phyloP scores from a whole-genome alignment of 2,329 filamentous ascomycete genomes.

The Paracorniculantispora psalliotae region DNA sequence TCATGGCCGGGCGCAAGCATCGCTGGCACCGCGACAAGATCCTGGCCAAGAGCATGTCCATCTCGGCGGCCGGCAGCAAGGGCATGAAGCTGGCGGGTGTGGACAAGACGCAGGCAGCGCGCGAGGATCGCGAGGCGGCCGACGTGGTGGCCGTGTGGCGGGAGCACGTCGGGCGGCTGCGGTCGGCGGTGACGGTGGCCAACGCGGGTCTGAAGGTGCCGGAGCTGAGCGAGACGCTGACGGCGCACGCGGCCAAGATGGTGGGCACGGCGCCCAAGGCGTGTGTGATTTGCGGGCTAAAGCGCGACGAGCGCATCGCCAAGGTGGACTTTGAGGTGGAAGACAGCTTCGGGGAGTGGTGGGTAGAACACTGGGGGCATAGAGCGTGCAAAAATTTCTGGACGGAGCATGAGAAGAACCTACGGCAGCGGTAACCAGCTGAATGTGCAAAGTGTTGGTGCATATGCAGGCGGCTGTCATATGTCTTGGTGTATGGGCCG shows the following conservation, averaged over 20 bases:
- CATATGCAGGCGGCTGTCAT: too few relatives aligned
- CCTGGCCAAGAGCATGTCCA: constrained; percentile 81
- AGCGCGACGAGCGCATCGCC: constrained; percentile 74
- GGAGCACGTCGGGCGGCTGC: constrained; percentile 67
- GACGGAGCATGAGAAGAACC: constrained; percentile 65
- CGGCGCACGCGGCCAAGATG: constrained; percentile 64
- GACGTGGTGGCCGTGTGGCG: constrained; percentile 75
- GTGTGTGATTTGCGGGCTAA: constrained; percentile 83
- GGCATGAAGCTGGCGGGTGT: constrained; percentile 90
- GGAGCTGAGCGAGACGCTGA: constrained; percentile 65
- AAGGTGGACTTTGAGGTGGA: constrained; percentile 73
- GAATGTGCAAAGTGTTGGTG: too few relatives aligned
- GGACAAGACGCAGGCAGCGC: constrained; percentile 74
- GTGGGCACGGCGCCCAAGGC: constrained; percentile 67
- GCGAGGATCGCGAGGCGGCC: constrained; percentile 78
- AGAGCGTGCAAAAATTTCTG: constrained; percentile 79
- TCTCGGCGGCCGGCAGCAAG: constrained; percentile 69
- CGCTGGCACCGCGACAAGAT: constrained; percentile 89
- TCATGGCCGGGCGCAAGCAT: constrained; percentile 77
- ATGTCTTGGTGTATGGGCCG: too few relatives aligned
- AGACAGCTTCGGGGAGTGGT: constrained; percentile 96
- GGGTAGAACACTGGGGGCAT: constrained; percentile 85
- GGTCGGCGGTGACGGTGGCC: constrained; percentile 64
- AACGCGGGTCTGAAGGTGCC: constrained; percentile 61
- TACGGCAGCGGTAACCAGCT: constrained; percentile 67